phyloP scores from a whole-genome alignment of 768 basidiomycete genomes.

The Trametes meyenii region DNA sequence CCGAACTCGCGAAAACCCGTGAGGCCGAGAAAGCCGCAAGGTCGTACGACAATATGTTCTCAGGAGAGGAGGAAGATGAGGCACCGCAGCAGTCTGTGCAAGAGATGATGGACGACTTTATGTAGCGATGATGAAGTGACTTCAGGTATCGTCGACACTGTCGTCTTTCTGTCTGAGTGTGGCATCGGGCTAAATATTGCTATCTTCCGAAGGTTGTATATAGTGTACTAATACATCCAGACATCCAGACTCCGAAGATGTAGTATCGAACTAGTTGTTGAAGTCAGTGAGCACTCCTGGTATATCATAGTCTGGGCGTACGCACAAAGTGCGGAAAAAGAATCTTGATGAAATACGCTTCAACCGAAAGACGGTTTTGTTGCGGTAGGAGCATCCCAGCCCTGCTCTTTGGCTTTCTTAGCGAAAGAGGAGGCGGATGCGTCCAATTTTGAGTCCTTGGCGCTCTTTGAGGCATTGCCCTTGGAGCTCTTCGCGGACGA shows the following conservation, averaged over 20 bases:
- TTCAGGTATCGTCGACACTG: too few relatives aligned
- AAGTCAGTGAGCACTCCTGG: too few relatives aligned
- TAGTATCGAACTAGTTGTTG: too few relatives aligned
- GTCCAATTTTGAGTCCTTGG: background rate
- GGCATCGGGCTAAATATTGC: too few relatives aligned
- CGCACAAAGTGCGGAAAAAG: background rate
- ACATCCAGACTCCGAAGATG: too few relatives aligned
- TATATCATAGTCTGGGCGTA: too few relatives aligned
- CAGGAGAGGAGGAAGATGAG: constrained; percentile 55
- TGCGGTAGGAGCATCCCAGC: constrained; percentile 7
- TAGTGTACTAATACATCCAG: too few relatives aligned
- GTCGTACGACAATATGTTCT: constrained; percentile 85
- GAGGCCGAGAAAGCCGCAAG: constrained; percentile 86
- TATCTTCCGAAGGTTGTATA: too few relatives aligned
- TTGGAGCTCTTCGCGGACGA: background rate
- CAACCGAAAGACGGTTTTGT: constrained; percentile 9
- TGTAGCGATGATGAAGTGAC: constrained; percentile 44
- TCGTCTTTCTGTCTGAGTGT: too few relatives aligned
- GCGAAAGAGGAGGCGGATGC: constrained; percentile 12
- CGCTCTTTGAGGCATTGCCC: background rate
- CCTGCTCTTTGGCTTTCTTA: constrained; percentile 6
- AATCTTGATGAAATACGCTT: background rate
- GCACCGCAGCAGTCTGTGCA: constrained; percentile 59
- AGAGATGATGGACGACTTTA: constrained; percentile 88
- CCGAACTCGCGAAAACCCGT: constrained; percentile 70